phyloP scores from a whole-genome alignment of 257 asterid genomes.

The Nicotiana tomentosiformis region DNA sequence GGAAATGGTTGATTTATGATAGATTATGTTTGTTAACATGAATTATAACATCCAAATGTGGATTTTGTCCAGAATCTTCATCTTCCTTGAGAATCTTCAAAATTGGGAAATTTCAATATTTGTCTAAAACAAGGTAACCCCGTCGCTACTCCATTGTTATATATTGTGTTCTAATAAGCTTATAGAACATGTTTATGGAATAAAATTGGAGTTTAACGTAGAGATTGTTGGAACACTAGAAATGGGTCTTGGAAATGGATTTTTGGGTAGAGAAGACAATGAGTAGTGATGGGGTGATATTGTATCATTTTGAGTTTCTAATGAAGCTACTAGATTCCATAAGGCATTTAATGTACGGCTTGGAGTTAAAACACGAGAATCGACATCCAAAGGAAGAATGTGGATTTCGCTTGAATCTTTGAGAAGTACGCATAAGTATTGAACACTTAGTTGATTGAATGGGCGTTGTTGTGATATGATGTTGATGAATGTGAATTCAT shows the following conservation, averaged over 20 bases:
- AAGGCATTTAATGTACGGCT: too few species aligned
- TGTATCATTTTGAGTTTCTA: too few species aligned
- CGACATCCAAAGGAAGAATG: background rate
- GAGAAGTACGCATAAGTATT: background rate
- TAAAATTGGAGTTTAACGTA: background rate
- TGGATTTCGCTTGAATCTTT: background rate
- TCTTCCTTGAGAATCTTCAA: too few species aligned
- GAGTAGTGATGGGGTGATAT: too few species aligned
- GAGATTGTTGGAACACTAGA: background rate
- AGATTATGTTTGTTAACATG: too few species aligned
- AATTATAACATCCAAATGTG: too few species aligned
- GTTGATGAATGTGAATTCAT: background rate
- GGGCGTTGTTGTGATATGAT: background rate
- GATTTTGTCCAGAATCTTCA: too few species aligned
- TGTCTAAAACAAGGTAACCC: background rate
- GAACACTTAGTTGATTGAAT: background rate
- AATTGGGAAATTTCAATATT: background rate
- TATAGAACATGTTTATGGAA: background rate
- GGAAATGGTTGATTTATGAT: too few species aligned
- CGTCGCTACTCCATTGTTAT: background rate
- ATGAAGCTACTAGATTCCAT: too few species aligned
- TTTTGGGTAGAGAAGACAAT: background rate
- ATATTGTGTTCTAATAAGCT: background rate
- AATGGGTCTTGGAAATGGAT: background rate
- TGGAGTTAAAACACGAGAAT: too few species aligned